Base-by-base conservation (phyloP, 116 monocot genomes). In the Cymodocea nodosa region DNA sequence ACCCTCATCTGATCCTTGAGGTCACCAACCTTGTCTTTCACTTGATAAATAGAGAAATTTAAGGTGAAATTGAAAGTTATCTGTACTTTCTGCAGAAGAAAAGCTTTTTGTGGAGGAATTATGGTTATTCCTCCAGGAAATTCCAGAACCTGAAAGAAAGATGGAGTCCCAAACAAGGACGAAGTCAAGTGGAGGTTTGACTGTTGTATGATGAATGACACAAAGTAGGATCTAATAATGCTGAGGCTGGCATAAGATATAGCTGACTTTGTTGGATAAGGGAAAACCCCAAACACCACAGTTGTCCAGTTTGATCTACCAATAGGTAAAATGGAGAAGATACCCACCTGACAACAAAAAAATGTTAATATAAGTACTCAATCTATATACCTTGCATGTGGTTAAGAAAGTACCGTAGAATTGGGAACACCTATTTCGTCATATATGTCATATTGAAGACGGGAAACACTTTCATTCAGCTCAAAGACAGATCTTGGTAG, bases 71-170 rank as follows among this genome's bases (percentile, higher is more conserved):
- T 98, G 67, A 98, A 98, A 73, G 80, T 77, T 35, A 73, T 71
- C 40, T 84, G 70, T 35, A 69, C 74, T 66, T 91, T 84, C 82
- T 89, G 85, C 63, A 92, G 77, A 75, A 78, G 98, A 73, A 92
- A 98, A 60, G 73, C 92, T 73, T 23, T 75, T 76, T 92, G 98
- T 63, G 74, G 77, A 51, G 98, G 92, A 61, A 79, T 82, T 53
- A 98, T 74, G 44, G 98, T 86, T 64, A 98, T 92, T 71, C 98
- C 98, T 59, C 92, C 92, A n/a, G 89, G 92, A 68, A 92, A 98
- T 74, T 81, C 83, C 51, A 82, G 72, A 63, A 92, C 82, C 70
- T 98, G 82, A 77, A 98, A 92, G 76, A 70, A 84, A 35, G 74
- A 89, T 65, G 89, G 75, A 50, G 72, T 89, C 65, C 98, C 98